Evolutionary conservation across 2,329 filamentous ascomycete species (phyloP).

Genomic region (Aspergillus pseudonomiae): DNA sequence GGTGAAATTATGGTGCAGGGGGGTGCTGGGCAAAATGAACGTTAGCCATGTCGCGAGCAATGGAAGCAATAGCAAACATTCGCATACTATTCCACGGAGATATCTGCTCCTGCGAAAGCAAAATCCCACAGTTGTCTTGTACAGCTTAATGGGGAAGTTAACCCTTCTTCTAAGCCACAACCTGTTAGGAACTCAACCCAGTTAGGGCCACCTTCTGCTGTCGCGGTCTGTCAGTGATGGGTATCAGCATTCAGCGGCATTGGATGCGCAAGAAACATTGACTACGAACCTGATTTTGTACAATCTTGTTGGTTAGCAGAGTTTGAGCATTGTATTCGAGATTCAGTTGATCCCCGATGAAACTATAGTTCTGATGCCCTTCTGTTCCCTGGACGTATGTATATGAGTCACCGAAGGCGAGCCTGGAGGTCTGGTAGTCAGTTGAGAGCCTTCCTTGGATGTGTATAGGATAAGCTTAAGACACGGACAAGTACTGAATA

Average conservation of each 20-base stretch:
- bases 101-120: conserved; percentile 58
- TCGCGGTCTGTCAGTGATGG: conserved; percentile 41
- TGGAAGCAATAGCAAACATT: neutral
- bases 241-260: neutral
- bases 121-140: conserved; percentile 58
- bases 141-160: conserved; percentile 49
- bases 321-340: conserved; percentile 48
- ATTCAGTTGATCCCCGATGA: conserved; percentile 57
- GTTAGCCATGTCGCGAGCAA: neutral
- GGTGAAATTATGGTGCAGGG: conserved; percentile 56
- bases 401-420: conserved; percentile 38
- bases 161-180: conserved; percentile 51
- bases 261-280: neutral
- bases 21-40: conserved; percentile 37
- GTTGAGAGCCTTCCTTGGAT: conserved; percentile 3
- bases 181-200: conserved; percentile 59
- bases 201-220: conserved; percentile 57
- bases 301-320: conserved; percentile 53
- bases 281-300: conserved; percentile 48
- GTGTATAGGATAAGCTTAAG: neutral
- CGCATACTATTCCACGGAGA: conserved; percentile 46
- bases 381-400: conserved; percentile 57
- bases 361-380: conserved; percentile 56
- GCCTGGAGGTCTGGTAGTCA: conserved; percentile 16
- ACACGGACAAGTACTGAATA: conserved; percentile 22